phyloP scores from a whole-genome alignment of 129 eudicot species.

The sunflower (Helianthus annuus) region DNA sequence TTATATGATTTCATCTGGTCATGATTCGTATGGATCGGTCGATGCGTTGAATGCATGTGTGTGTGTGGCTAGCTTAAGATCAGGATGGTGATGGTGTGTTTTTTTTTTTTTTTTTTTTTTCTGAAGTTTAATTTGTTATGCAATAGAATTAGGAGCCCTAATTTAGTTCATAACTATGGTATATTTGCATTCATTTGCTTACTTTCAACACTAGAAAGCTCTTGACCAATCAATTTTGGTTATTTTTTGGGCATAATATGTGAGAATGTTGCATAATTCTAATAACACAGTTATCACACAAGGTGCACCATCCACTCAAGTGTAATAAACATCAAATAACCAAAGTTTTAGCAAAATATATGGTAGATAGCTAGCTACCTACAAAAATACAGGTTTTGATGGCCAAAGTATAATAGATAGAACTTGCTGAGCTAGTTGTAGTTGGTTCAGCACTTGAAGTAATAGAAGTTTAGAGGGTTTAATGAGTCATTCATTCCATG shows the following conservation, averaged over 20 bases:
- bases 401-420: neutral
- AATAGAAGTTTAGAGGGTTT: neutral
- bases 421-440: neutral
- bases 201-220: neutral
- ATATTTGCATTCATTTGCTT: neutral
- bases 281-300: neutral
- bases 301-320: neutral
- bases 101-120: neutral
- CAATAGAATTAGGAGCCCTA: conserved; percentile 23
- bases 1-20: neutral
- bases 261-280: neutral
- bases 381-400: neutral
- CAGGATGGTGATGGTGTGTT: neutral
- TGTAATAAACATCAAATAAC: neutral
- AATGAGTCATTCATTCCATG: neutral
- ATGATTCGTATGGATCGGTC: conserved; percentile 18
- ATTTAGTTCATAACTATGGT: conserved; percentile 7
- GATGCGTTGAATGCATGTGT: neutral
- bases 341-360: neutral
- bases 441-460: conserved; percentile 4
- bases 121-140: conserved; percentile 2
- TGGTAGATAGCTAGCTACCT: neutral
- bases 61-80: neutral
- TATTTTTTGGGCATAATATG: neutral
- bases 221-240: neutral